These are phyloP conservation scores for Pyrenopolyporus hunteri DNA, from an alignment of 495 filamentous ascomycete species.

Conservation along the genomic window DNA sequence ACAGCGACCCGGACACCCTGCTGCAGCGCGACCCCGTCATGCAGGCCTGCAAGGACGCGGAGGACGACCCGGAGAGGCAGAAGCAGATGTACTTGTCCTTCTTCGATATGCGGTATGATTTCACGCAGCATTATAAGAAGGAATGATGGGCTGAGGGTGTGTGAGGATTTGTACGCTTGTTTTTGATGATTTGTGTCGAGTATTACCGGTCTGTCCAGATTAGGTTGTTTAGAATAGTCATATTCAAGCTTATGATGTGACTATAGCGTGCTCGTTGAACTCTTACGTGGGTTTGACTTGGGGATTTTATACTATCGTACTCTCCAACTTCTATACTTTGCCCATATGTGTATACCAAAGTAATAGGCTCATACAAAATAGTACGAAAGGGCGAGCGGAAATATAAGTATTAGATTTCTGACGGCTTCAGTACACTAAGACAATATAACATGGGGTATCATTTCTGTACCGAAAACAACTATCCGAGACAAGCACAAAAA, in stretches of 20 bases:
- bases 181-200: neutral
- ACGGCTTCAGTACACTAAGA: neutral
- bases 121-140: constrained; percentile 51
- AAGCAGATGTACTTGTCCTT: constrained; percentile 41
- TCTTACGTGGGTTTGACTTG: neutral
- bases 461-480: neutral
- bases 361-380: neutral
- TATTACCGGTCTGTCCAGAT: neutral
- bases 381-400: no score
- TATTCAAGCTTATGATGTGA: neutral
- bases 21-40: constrained; percentile 49
- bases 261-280: neutral
- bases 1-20: constrained; percentile 44
- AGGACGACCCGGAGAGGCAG: constrained; percentile 39
- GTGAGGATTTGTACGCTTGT: neutral
- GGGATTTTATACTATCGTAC: neutral
- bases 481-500: no score
- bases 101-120: constrained; percentile 49
- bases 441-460: constrained; percentile 9
- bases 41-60: constrained; percentile 45
- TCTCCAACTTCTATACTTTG: no score
- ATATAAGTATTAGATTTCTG: neutral
- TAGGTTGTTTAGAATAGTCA: constrained; percentile 3
- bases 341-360: no score
- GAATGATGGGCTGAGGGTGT: constrained; percentile 1